Evolutionary conservation across 805 yeast genomes (phyloP).

Genomic region (Metschnikowia gelsemii): DNA sequence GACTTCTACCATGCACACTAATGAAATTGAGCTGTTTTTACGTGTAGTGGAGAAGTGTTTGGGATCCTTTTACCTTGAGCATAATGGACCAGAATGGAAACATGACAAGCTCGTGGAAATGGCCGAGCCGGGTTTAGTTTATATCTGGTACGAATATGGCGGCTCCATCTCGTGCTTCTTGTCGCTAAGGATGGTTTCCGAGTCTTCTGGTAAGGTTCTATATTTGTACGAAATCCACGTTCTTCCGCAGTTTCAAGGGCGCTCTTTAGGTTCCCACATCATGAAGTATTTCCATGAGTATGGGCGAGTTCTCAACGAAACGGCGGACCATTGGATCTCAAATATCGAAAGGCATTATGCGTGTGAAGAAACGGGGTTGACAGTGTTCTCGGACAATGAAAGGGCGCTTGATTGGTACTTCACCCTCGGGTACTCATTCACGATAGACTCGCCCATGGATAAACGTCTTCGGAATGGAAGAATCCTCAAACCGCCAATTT

Average conservation of each 20-base stretch:
- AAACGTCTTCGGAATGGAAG: conserved; percentile 40
- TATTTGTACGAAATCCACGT: conserved; percentile 62
- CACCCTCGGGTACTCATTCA: conserved; percentile 36
- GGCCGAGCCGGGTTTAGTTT: conserved; percentile 48
- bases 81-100: conserved; percentile 44
- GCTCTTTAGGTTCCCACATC: conserved; percentile 40
- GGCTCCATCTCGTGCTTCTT: conserved; percentile 38
- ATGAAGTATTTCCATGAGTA: conserved; percentile 36
- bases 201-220: conserved; percentile 32
- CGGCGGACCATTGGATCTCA: neutral
- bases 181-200: conserved; percentile 46
- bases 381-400: conserved; percentile 50
- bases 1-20: conserved; percentile 2
- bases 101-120: conserved; percentile 44
- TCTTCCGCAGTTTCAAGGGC: conserved; percentile 30
- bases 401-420: conserved; percentile 46
- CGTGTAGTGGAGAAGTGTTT: conserved; percentile 30
- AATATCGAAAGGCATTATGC: conserved; percentile 10
- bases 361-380: conserved; percentile 38
- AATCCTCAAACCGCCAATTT: conserved; percentile 44
- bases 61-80: conserved; percentile 25
- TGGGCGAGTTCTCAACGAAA: conserved; percentile 19
- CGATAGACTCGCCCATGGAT: conserved; percentile 48
- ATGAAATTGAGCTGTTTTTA: conserved; percentile 16
- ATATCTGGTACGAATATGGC: conserved; percentile 30